A percentile compares a stretch with the other conserved stretches of the same genome.
Conservation (phyloP, 129 eudicot species). For the Tanacetum coccineum region DNA sequence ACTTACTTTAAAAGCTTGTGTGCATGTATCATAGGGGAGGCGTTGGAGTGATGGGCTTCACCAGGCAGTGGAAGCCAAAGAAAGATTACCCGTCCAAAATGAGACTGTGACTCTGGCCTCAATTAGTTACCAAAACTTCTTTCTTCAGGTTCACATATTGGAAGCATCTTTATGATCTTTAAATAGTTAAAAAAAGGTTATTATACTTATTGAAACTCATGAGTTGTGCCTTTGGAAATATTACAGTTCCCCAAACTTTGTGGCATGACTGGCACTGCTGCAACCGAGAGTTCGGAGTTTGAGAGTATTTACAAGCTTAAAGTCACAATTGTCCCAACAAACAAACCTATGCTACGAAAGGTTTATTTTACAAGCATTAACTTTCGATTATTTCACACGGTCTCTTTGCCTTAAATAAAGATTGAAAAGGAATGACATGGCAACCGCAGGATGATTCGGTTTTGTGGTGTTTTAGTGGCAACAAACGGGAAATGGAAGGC, state of each 20-base stretch:
- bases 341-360: conserved; percentile 97
- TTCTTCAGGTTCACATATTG: conserved; percentile 67
- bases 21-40: conserved; percentile 65
- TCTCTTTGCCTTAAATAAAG: conserved; percentile 14
- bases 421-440: conserved; percentile 2
- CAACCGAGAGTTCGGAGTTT: conserved; percentile 94
- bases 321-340: conserved; percentile 97
- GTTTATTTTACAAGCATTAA: conserved; percentile 25
- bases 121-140: conserved; percentile 97
- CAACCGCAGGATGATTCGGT: conserved; percentile 84
- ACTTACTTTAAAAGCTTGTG: neutral
- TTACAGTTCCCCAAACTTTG: conserved; percentile 95
- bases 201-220: conserved; percentile 17
- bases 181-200: conserved; percentile 6
- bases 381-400: conserved; percentile 16
- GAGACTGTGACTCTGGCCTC: conserved; percentile 97
- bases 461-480: conserved; percentile 94
- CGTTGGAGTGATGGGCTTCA: conserved; percentile 99
- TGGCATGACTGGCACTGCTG: conserved; percentile 99
- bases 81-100: conserved; percentile 88
- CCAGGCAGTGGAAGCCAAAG: conserved; percentile 99
- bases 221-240: conserved; percentile 19
- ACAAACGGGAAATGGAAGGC: conserved; percentile 95
- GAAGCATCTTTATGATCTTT: conserved; percentile 14
- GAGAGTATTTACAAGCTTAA: conserved; percentile 99